Conservation (phyloP, 768 basidiomycete species). For the Omphalotus guepiniiformis region DNA sequence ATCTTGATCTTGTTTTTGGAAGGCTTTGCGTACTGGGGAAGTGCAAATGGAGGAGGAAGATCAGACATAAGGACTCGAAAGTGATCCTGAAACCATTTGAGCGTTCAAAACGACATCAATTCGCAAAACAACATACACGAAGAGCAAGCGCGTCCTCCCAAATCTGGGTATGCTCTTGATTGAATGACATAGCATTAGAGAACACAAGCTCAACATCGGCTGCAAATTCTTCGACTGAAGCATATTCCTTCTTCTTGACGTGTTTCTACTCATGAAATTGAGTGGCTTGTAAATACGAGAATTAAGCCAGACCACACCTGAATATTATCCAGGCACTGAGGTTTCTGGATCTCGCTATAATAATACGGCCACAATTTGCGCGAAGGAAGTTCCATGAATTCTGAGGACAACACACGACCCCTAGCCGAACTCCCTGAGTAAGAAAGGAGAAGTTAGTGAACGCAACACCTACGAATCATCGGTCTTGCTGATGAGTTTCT, state of each 20-base stretch:
- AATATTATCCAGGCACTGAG: conserved; percentile 74
- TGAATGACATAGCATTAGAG: conserved; percentile 84
- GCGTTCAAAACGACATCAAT: not conserved
- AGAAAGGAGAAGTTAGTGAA: not conserved
- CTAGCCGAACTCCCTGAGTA: conserved; percentile 28
- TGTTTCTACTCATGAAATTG: conserved; percentile 51
- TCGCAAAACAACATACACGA: conserved; percentile 40
- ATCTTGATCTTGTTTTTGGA: conserved; percentile 67
- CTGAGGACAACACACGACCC: conserved; percentile 61
- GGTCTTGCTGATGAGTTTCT: conserved; percentile 69
- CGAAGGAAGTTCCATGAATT: conserved; percentile 83
- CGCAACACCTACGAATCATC: conserved; percentile 55
- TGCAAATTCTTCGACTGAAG: conserved; percentile 62
- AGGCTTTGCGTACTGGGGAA: conserved; percentile 57
- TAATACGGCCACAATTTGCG: conserved; percentile 77
- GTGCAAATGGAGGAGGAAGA: conserved; percentile 60
- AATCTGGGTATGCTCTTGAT: conserved; percentile 78
- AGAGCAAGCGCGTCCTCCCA: conserved; percentile 75
- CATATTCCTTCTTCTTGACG: conserved; percentile 77
- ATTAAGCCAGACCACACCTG: conserved; percentile 47
- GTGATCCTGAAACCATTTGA: conserved; percentile 45
- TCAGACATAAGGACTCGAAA: conserved; percentile 78
- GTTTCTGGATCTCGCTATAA: conserved; percentile 74
- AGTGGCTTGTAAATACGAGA: not conserved
- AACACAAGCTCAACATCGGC: conserved; percentile 89